Evolutionary conservation across 2,329 filamentous ascomycete genomes (phyloP).

Genomic region (Ophiognomonia clavigignenti-juglandacearum): DNA sequence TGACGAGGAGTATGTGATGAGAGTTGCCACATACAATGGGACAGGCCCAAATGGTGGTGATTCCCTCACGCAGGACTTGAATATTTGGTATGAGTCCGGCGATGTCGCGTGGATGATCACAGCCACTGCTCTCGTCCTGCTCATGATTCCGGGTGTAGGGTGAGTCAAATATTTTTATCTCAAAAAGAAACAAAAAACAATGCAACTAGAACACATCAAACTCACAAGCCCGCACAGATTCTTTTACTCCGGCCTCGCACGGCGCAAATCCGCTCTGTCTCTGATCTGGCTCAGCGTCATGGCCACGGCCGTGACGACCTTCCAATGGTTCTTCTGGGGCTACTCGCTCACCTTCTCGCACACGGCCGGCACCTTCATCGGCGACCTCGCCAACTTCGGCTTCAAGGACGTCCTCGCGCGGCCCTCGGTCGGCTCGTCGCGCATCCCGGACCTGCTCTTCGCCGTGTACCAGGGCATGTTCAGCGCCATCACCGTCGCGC

Average conservation of each 20-base stretch:
- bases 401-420: slow-evolving; percentile 67
- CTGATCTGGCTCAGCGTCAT: slow-evolving; percentile 89
- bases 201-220: too few species aligned
- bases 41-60: slow-evolving; percentile 62
- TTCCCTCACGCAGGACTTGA: slow-evolving; percentile 63
- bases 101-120: slow-evolving; percentile 84
- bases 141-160: slow-evolving; percentile 88
- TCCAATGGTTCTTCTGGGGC: slow-evolving; percentile 60
- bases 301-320: slow-evolving; percentile 74
- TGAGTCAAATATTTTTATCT: too few species aligned
- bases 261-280: slow-evolving; percentile 83
- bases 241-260: slow-evolving; percentile 88
- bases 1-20: slow-evolving; percentile 38
- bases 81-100: slow-evolving; percentile 76
- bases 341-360: slow-evolving; percentile 59
- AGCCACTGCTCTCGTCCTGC: slow-evolving; percentile 74
- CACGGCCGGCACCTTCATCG: slow-evolving; percentile 57
- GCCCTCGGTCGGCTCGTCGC: slow-evolving; percentile 67
- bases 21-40: slow-evolving; percentile 58
- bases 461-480: slow-evolving; percentile 88
- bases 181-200: too few species aligned
- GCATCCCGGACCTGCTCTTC: slow-evolving; percentile 79
- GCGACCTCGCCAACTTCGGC: slow-evolving; percentile 56
- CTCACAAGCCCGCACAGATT: slow-evolving; percentile 39
- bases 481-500: slow-evolving; percentile 77